A percentile compares a stretch with the other conserved stretches of the same genome.
phyloP scores from a whole-genome alignment of 371 early-diverging fungal species.

The Mortierella sp. region DNA sequence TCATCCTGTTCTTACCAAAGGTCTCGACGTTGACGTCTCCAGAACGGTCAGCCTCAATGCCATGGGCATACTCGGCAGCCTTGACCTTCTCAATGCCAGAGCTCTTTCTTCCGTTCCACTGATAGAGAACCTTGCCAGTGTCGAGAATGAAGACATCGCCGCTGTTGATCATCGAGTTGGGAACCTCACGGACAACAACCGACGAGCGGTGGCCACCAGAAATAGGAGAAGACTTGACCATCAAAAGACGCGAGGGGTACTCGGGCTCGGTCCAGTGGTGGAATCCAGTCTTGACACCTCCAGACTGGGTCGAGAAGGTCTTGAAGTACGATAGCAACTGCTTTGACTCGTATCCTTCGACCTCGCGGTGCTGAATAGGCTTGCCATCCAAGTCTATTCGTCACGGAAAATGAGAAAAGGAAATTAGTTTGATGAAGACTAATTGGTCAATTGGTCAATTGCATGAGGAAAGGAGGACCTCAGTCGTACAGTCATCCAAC shows the following conservation, averaged over 20 bases:
- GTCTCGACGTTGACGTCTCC: slow-evolving; percentile 75
- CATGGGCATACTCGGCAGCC: slow-evolving; percentile 74
- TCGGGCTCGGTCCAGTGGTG: slow-evolving; percentile 75
- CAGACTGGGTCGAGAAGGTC: slow-evolving; percentile 68
- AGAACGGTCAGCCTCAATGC: slow-evolving; percentile 71
- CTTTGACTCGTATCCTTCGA: slow-evolving; percentile 76
- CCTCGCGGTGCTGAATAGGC: slow-evolving; percentile 87
- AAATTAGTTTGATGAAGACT: neutral
- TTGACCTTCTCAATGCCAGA: slow-evolving; percentile 81
- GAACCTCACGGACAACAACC: slow-evolving; percentile 78
- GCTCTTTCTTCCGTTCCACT: slow-evolving; percentile 81
- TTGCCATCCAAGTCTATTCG: slow-evolving; percentile 71
- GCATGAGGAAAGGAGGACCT: neutral
- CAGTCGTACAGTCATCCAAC: slow-evolving; percentile 81
- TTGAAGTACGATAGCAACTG: slow-evolving; percentile 80
- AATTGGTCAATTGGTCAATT: neutral
- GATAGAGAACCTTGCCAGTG: slow-evolving; percentile 75
- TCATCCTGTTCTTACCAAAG: slow-evolving; percentile 64
- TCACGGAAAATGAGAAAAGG: neutral
- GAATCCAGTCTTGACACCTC: slow-evolving; percentile 89
- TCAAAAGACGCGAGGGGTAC: slow-evolving; percentile 75
- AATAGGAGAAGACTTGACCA: slow-evolving; percentile 69
- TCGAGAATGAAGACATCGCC: slow-evolving; percentile 89
- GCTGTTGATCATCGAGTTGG: slow-evolving; percentile 72
- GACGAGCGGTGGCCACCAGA: slow-evolving; percentile 61